Conservation (phyloP, 2,329 filamentous ascomycete species). For the Cordyceps fumosorosea region DNA sequence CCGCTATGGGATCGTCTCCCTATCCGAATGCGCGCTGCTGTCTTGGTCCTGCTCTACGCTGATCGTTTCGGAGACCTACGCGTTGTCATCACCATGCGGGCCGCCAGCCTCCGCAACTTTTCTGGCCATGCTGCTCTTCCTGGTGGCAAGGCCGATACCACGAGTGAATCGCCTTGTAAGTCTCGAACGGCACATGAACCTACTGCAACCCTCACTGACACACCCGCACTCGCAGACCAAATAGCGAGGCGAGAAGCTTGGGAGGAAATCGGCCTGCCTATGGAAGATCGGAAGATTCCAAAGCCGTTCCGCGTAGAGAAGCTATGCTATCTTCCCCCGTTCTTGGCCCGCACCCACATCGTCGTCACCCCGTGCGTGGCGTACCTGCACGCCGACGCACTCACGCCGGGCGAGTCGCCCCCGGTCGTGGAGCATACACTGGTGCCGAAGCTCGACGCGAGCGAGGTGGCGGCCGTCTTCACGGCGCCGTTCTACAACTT, state of each 20-base stretch:
- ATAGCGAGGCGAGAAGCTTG: conserved; percentile 84
- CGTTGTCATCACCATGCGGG: conserved; percentile 63
- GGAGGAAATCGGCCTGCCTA: conserved; percentile 87
- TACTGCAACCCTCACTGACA: background rate
- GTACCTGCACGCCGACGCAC: conserved; percentile 59
- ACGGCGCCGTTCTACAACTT: conserved; percentile 85
- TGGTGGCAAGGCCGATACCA: conserved; percentile 62
- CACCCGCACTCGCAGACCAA: conserved; percentile 46
- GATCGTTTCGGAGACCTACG: conserved; percentile 73
- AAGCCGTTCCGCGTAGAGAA: conserved; percentile 78
- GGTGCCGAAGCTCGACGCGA: conserved; percentile 76
- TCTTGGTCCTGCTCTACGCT: conserved; percentile 81
- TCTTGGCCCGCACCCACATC: conserved; percentile 65
- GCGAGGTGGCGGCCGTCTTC: conserved; percentile 91
- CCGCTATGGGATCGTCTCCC: conserved; percentile 57
- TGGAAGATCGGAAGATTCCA: conserved; percentile 61
- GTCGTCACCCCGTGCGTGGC: conserved; percentile 72
- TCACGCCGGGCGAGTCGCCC: conserved; percentile 27
- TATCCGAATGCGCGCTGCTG: conserved; percentile 68
- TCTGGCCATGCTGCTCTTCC: conserved; percentile 86
- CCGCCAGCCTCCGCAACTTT: conserved; percentile 56
- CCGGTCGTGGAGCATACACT: conserved; percentile 59
- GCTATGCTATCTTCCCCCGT: conserved; percentile 75
- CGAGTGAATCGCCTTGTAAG: conserved; percentile 55
- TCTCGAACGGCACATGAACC: background rate